phyloP scores from a whole-genome alignment of 805 yeast species.

The Starmerella asiatica region DNA sequence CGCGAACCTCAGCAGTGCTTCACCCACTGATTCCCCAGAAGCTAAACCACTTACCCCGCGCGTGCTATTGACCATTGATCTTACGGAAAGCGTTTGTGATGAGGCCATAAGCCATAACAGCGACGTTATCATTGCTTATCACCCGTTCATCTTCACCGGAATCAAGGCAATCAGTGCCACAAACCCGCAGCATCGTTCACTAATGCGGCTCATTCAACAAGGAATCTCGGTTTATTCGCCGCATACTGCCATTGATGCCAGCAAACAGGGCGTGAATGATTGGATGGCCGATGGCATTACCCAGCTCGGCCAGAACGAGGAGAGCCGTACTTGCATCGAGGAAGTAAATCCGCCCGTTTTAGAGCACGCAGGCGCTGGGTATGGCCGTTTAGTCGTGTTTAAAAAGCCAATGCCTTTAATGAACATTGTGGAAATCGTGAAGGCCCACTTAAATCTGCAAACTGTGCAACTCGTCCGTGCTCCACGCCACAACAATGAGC shows the following conservation, averaged over 20 bases:
- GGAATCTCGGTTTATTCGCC: slow-evolving; percentile 89
- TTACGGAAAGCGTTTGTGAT: slow-evolving; percentile 68
- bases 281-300: slow-evolving; percentile 62
- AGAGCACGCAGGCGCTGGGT: slow-evolving; percentile 48
- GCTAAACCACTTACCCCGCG: slow-evolving; percentile 21
- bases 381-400: slow-evolving; percentile 60
- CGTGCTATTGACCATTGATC: slow-evolving; percentile 64
- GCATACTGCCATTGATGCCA: slow-evolving; percentile 93
- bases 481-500: slow-evolving; percentile 20
- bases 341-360: slow-evolving; percentile 31
- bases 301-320: slow-evolving; percentile 20
- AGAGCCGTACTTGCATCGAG: slow-evolving; percentile 29
- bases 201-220: slow-evolving; percentile 55
- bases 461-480: slow-evolving; percentile 50
- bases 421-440: slow-evolving; percentile 39
- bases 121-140: slow-evolving; percentile 66
- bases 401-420: slow-evolving; percentile 32
- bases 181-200: slow-evolving; percentile 72
- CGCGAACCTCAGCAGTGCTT: slow-evolving; percentile 18
- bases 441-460: slow-evolving; percentile 37
- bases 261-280: slow-evolving; percentile 84
- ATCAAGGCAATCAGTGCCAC: slow-evolving; percentile 55
- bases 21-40: slow-evolving; percentile 4
- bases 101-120: slow-evolving; percentile 56
- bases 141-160: slow-evolving; percentile 88